A percentile compares a stretch with the other conserved stretches of the same genome.
Evolutionary conservation across 768 basidiomycete genomes (phyloP).

Genomic region (Plicaturopsis crispa): DNA sequence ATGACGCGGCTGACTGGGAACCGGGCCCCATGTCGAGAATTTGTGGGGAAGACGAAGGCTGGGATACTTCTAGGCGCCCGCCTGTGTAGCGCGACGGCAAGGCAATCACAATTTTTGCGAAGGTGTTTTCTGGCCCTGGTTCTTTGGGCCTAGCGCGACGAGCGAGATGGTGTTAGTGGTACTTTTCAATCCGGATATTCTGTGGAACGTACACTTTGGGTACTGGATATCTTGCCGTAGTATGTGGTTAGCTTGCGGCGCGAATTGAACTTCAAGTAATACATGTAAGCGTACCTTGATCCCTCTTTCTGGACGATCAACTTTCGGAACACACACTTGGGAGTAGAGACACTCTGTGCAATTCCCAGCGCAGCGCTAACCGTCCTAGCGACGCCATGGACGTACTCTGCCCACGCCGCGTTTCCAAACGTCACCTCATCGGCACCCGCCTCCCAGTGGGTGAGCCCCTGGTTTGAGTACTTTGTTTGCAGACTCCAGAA

Average conservation of each 20-base stretch:
- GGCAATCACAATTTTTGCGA: slow-evolving; percentile 40
- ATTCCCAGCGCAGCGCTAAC: slow-evolving; percentile 32
- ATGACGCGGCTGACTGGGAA: slow-evolving; percentile 24
- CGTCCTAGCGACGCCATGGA: slow-evolving; percentile 21
- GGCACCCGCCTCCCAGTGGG: slow-evolving; percentile 46
- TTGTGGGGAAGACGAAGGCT: slow-evolving; percentile 21
- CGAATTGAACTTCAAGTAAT: neutral
- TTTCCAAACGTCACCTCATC: slow-evolving; percentile 30
- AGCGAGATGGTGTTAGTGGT: neutral
- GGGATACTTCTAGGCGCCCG: slow-evolving; percentile 36
- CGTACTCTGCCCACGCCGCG: slow-evolving; percentile 28
- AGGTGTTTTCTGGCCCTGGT: slow-evolving; percentile 43
- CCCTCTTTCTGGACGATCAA: slow-evolving; percentile 39
- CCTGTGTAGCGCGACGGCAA: slow-evolving; percentile 40
- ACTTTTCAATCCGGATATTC: neutral
- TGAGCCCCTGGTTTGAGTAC: too few species aligned
- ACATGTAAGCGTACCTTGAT: slow-evolving; percentile 32
- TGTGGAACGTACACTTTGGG: slow-evolving; percentile 42
- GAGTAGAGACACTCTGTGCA: slow-evolving; percentile 17
- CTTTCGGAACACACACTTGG: slow-evolving; percentile 37
- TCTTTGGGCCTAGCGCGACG: slow-evolving; percentile 33
- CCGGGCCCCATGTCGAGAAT: slow-evolving; percentile 26
- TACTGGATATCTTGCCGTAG: slow-evolving; percentile 27
- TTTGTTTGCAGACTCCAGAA: too few species aligned
- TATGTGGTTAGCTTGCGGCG: too few species aligned